Evolutionary conservation across 2,329 filamentous ascomycete species (phyloP).

Genomic region (Talaromyces sp.): DNA sequence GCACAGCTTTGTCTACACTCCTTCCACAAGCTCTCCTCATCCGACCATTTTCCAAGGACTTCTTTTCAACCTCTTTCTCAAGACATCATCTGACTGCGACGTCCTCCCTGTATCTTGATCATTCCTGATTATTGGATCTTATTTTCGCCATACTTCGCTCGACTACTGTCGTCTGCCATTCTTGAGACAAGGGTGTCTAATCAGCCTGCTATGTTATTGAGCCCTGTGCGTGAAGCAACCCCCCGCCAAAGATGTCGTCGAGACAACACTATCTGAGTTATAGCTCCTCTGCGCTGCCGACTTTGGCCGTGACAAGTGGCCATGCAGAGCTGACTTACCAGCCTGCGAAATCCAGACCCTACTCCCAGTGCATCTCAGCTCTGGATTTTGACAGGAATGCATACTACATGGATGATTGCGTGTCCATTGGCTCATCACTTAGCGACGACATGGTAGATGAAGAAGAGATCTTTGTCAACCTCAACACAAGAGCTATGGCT

Average conservation of each 20-base stretch:
- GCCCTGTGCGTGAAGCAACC: background rate
- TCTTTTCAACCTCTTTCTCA: background rate
- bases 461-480: slow-evolving; percentile 28
- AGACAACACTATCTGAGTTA: slow-evolving; percentile 2
- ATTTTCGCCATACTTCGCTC: no score
- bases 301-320: background rate
- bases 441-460: slow-evolving; percentile 21
- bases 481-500: slow-evolving; percentile 27
- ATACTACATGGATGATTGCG: slow-evolving; percentile 9
- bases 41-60: background rate
- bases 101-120: background rate
- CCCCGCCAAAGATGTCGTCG: background rate
- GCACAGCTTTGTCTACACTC: background rate
- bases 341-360: background rate
- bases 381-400: background rate
- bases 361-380: background rate
- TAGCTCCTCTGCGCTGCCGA: slow-evolving; percentile 12
- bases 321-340: background rate
- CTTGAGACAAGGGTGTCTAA: background rate
- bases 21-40: background rate
- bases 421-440: slow-evolving; percentile 2
- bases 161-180: background rate
- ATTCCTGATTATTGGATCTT: background rate
- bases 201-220: background rate
- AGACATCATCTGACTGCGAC: background rate